Evolutionary conservation across 257 asterid genomes (phyloP), one percentile per base, ranked within the genome.

Genomic region (Nicotiana paniculata): DNA sequence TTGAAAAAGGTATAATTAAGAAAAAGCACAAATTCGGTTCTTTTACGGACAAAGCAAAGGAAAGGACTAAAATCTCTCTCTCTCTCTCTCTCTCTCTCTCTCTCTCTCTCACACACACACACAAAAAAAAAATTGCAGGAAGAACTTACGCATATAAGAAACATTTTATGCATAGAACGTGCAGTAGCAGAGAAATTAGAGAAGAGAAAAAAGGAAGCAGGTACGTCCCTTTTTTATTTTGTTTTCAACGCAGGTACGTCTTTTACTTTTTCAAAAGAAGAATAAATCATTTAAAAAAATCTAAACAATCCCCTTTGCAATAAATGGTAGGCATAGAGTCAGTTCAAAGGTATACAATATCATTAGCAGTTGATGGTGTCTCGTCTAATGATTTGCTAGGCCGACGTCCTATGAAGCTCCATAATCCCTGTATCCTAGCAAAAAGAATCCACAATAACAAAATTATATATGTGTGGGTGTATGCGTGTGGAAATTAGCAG

Each of bases 341-440:
- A 48, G 62, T 48, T 74, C 62, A 51, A 78, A 58, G 82, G 77
- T 92, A 83, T 90, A 96, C 99, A 70, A 62, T 88, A 84, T 77
- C 85, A 54, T 82, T 84, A 75, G 91, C 85, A 79, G 89, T 82
- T 86, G 92, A 86, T 32, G 86, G 78, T 86, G 88, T 85, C 77
- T 77, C 57, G 67, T 82, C 95, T 76, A 88, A 84, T 55, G 93
- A 88, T 89, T 83, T 90, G 85, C 81, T 77, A 18, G 91, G 91
- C 53, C 81, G 88, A 54, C 88, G 87, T 53, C 68, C 79, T 62
- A 91, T 77, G 91, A 90, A 87, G 78, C 93, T 89, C 99, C 98
- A 92, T 69, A 93, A 86, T 77, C 97, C 95, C 87, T 81, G 88
- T 77, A 77, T 81, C 86, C 90, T 85, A 82, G 69, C 87, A 82